phyloP scores from a whole-genome alignment of 1,139 yeast genomes.

The Debaryomyces psychrophilus region DNA sequence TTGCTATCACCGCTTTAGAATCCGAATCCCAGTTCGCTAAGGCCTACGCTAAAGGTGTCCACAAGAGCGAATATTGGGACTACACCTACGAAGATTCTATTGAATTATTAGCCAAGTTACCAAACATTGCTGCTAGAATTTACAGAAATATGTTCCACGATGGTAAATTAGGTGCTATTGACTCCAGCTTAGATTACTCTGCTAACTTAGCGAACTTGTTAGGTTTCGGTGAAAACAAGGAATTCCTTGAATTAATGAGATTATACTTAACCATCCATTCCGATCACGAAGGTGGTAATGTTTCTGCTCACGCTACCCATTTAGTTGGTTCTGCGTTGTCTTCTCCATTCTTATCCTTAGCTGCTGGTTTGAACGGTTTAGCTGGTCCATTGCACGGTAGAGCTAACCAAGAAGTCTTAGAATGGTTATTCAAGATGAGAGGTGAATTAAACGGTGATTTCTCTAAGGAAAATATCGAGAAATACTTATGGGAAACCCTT shows the following conservation, averaged over 20 bases:
- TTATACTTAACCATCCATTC: constrained; percentile 91
- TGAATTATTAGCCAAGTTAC: constrained; percentile 87
- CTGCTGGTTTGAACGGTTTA: constrained; percentile 95
- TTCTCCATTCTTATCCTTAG: constrained; percentile 87
- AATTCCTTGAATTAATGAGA: constrained; percentile 89
- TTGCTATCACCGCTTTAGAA: constrained; percentile 90
- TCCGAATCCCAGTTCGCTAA: constrained; percentile 87
- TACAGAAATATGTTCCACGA: constrained; percentile 89
- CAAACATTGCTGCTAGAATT: constrained; percentile 90
- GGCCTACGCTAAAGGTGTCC: constrained; percentile 87
- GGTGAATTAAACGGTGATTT: constrained; percentile 72
- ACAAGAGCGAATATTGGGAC: constrained; percentile 90
- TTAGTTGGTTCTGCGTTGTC: constrained; percentile 95
- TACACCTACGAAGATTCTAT: constrained; percentile 89
- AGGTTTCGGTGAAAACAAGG: constrained; percentile 79
- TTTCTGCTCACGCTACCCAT: constrained; percentile 96
- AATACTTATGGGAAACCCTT: constrained; percentile 88
- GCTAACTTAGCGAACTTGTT: constrained; percentile 84
- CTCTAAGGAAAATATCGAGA: constrained; percentile 76
- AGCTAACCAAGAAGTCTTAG: constrained; percentile 97
- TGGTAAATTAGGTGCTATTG: constrained; percentile 76
- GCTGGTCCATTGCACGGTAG: constrained; percentile 99
- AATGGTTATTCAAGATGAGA: constrained; percentile 86
- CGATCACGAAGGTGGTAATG: constrained; percentile 99
- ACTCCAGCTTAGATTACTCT: constrained; percentile 83